These are phyloP conservation scores for Porpolomopsis calyptriformis DNA, from an alignment of 768 basidiomycete species.

Conservation along the genomic window DNA sequence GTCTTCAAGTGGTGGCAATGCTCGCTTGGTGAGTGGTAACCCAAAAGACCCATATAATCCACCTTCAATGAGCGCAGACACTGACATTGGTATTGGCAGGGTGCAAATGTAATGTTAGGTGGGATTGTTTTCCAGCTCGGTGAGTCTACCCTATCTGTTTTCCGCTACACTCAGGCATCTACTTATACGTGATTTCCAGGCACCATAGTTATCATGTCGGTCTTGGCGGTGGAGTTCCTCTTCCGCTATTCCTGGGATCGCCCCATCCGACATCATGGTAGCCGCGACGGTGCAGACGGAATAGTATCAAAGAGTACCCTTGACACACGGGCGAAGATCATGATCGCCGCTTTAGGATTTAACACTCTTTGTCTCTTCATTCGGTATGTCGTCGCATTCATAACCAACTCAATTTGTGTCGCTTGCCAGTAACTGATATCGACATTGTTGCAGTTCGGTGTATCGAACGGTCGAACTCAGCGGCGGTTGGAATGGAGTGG, in stretches of 20 bases:
- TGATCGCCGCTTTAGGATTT: slow-evolving; percentile 28
- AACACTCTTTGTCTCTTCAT: slow-evolving; percentile 35
- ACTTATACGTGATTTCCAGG: slow-evolving; percentile 17
- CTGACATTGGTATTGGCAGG: slow-evolving; percentile 10
- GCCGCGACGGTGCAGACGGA: background rate
- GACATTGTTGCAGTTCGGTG: slow-evolving; percentile 27
- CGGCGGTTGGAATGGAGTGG: slow-evolving; percentile 40
- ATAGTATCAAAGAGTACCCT: slow-evolving; percentile 8
- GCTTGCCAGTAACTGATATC: background rate
- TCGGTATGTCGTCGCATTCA: slow-evolving; percentile 23
- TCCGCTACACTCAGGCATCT: background rate
- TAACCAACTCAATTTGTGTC: background rate
- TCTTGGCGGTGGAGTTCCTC: slow-evolving; percentile 36
- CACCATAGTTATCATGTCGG: slow-evolving; percentile 31
- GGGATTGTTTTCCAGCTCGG: slow-evolving; percentile 54
- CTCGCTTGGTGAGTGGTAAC: slow-evolving; percentile 10
- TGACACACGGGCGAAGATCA: slow-evolving; percentile 16
- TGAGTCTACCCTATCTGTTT: slow-evolving; percentile 13
- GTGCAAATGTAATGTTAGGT: slow-evolving; percentile 43
- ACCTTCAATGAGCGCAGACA: background rate
- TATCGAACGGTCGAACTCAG: slow-evolving; percentile 44
- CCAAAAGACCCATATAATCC: background rate
- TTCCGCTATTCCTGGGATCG: slow-evolving; percentile 27
- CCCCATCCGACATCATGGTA: slow-evolving; percentile 18
- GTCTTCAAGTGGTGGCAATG: slow-evolving; percentile 5